phyloP scores from a whole-genome alignment of 352 stramenopile species.

The Aphanomyces invadans region DNA sequence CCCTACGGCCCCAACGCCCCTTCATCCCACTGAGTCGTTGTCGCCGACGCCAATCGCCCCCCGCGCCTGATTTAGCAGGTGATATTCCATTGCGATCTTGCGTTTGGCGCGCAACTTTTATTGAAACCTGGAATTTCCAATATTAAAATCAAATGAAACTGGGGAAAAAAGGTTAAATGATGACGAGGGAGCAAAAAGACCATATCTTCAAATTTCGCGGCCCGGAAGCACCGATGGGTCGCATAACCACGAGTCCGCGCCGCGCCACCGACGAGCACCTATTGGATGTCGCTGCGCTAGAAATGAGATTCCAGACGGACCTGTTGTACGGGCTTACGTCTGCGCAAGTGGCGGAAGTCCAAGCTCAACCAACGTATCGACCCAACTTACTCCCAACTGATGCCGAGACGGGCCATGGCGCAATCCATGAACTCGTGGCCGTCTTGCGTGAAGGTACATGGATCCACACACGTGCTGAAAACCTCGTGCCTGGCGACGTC shows the following conservation, averaged over 20 bases:
- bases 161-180: not conserved
- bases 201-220: constrained; percentile 5
- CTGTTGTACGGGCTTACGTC: not conserved
- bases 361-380: not conserved
- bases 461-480: constrained; percentile 52
- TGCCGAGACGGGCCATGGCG: constrained; percentile 36
- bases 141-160: not conserved
- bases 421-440: constrained; percentile 48
- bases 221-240: not conserved
- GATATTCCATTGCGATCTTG: not conserved
- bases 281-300: constrained; percentile 8
- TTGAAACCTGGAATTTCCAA: not conserved
- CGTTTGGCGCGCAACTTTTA: not conserved
- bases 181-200: not conserved
- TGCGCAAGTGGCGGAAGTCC: not conserved
- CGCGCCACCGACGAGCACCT: constrained; percentile 17
- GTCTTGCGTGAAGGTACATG: constrained; percentile 45
- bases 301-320: constrained; percentile 11
- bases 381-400: constrained; percentile 44
- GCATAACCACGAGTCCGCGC: constrained; percentile 15
- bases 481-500: constrained; percentile 39
- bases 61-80: no score
- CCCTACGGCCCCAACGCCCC: no score
- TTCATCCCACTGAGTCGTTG: no score
- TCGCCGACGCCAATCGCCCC: no score